Conservation (phyloP, 768 basidiomycete species). For the Paxillus involutus region DNA sequence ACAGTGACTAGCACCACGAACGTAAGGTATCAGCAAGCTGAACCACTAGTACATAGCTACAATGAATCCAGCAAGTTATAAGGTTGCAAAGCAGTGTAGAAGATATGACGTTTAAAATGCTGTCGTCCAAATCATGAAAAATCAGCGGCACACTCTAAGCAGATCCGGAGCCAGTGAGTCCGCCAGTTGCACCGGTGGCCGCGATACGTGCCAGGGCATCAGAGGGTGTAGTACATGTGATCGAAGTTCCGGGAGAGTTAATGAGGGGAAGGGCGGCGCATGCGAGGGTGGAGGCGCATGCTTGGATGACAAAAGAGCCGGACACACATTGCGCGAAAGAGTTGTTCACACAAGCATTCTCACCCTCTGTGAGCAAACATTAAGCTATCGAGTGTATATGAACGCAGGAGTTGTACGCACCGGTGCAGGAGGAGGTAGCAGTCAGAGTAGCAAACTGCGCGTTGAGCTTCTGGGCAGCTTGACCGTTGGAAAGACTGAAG, state of each 20-base stretch:
- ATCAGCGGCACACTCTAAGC: neutral
- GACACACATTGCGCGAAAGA: slow-evolving; percentile 55
- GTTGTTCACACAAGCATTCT: slow-evolving; percentile 49
- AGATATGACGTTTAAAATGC: neutral
- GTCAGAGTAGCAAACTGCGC: slow-evolving; percentile 50
- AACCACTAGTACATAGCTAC: neutral
- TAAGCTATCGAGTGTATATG: slow-evolving; percentile 31
- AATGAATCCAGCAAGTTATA: neutral
- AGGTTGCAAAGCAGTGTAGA: neutral
- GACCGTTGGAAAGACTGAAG: slow-evolving; percentile 39
- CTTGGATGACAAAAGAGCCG: slow-evolving; percentile 36
- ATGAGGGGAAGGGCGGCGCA: slow-evolving; percentile 58
- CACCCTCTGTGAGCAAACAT: slow-evolving; percentile 20
- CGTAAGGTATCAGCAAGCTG: neutral
- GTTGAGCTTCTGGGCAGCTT: slow-evolving; percentile 51
- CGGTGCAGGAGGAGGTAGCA: slow-evolving; percentile 44
- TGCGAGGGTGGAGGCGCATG: slow-evolving; percentile 29
- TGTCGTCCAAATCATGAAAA: neutral
- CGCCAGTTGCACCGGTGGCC: slow-evolving; percentile 45
- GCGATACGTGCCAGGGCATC: slow-evolving; percentile 45
- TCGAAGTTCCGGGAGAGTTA: slow-evolving; percentile 50
- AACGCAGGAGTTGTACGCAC: slow-evolving; percentile 5
- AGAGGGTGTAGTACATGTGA: slow-evolving; percentile 48
- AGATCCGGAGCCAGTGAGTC: slow-evolving; percentile 35
- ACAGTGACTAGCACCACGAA: slow-evolving; percentile 1